Base-by-base conservation (phyloP, 306 rosid genomes). In the Cicer judaicum region DNA sequence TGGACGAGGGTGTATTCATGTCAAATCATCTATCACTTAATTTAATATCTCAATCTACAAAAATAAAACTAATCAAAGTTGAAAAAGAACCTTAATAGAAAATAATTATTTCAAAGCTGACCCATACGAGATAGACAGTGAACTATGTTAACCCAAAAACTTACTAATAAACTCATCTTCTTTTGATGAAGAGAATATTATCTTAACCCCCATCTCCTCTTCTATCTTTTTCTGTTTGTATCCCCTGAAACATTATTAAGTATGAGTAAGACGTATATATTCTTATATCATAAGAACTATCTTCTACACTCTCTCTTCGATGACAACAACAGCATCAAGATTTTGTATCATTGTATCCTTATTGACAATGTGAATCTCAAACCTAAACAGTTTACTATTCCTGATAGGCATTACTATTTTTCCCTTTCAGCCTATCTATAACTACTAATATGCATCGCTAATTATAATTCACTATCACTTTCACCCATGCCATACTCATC, bases 151-250 rank as follows among this genome's bases (percentile, higher is more conserved):
- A 50, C 59, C 49, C 53, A 50, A 57, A 76, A 68, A 87, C 96
- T 89, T 86, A 93, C 97, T 78, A 54, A 91, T 61, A 41, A 72
- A 87, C 50, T 89, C 96, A 40, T 87, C 96, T 72, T 77, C 80
- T 78, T 72, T 78, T 71, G 94, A 91, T 44, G 85, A 68, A 43
- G 98, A 97, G 78, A 91, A 53, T 71, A 77, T 68, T 81, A 93
- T 88, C 77, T 86, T 87, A 70, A 93, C 96, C 72, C 91, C 88
- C 81, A 74, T 80, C 80, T 89, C 92, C 46, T 87, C 89, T 86
- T 93, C 98, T 76, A 93, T 86, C 81, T 18, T 81, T 76, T 82
- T 85, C 74, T 87, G 97, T 0, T 89, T 89, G 68, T 80, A 85
- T 78, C 94, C 97, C 81, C 97, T 93, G 90, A 75, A 79, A 61